A percentile compares a stretch with the other conserved stretches of the same genome.
Conservation (phyloP, 176 grass and related monocot genomes). For the Cymbopogon citratus region DNA sequence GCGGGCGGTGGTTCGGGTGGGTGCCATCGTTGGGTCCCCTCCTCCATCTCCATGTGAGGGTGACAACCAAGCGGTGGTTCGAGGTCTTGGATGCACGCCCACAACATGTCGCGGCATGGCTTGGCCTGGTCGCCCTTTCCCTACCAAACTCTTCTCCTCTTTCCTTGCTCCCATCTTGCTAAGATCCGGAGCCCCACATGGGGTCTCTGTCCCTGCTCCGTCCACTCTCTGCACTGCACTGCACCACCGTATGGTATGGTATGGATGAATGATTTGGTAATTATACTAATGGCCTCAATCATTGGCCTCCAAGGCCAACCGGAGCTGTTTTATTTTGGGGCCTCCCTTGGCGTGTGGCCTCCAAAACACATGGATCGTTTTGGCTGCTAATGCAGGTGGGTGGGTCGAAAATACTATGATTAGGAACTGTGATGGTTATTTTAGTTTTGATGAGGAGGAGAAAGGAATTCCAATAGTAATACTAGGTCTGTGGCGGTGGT, state of each 20-base stretch:
- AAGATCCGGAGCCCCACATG: constrained; percentile 33
- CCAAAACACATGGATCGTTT: constrained; percentile 20
- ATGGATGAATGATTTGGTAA: constrained; percentile 7
- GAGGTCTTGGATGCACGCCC: constrained; percentile 29
- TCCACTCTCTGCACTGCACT: background rate
- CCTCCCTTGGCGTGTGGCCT: background rate
- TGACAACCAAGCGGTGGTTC: constrained; percentile 35
- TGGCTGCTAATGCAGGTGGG: background rate
- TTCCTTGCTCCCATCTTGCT: background rate
- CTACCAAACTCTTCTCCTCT: constrained; percentile 25
- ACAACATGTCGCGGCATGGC: constrained; percentile 33
- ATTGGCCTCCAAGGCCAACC: constrained; percentile 21
- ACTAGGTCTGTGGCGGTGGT: constrained; percentile 24
- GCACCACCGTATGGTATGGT: background rate
- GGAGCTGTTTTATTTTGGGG: background rate
- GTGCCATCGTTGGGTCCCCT: constrained; percentile 29
- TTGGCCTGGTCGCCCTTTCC: constrained; percentile 1
- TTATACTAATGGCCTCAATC: constrained; percentile 25
- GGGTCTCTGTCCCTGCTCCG: constrained; percentile 14
- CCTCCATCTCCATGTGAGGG: constrained; percentile 34
- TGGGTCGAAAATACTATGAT: constrained; percentile 5
- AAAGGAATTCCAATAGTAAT: background rate
- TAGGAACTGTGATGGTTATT: background rate
- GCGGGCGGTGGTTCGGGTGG: constrained; percentile 27
- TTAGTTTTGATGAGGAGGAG: background rate